Evolutionary conservation across 116 monocot genomes (phyloP).

Genomic region (Zostera marina): DNA sequence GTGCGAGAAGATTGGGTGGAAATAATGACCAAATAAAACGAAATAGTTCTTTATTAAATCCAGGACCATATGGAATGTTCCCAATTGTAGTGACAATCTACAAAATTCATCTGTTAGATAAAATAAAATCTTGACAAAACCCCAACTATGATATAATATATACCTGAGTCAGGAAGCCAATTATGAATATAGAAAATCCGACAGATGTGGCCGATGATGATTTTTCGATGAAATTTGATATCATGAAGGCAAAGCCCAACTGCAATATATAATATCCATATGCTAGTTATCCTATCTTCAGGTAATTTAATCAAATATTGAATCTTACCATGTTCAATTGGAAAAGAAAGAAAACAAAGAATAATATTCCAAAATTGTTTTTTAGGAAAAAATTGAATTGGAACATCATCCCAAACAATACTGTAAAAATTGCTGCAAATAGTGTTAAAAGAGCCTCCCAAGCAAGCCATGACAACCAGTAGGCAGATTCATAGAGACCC

Average conservation of each 20-base stretch:
- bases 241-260: slow-evolving; percentile 88
- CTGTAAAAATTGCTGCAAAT: slow-evolving; percentile 48
- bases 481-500: slow-evolving; percentile 89
- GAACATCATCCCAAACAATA: slow-evolving; percentile 90
- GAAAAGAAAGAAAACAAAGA: slow-evolving; percentile 80
- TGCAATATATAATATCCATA: slow-evolving; percentile 18
- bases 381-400: slow-evolving; percentile 82
- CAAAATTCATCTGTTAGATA: background rate
- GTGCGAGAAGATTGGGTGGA: slow-evolving; percentile 63
- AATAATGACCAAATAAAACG: slow-evolving; percentile 65
- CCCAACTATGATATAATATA: background rate
- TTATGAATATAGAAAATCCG: slow-evolving; percentile 78
- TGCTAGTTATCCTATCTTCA: background rate
- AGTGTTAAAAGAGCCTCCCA: slow-evolving; percentile 73
- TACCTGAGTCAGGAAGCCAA: slow-evolving; percentile 89
- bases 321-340: slow-evolving; percentile 73
- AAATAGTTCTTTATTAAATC: slow-evolving; percentile 12
- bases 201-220: slow-evolving; percentile 72
- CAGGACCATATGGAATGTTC: slow-evolving; percentile 32
- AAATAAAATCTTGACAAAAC: background rate
- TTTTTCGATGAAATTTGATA: slow-evolving; percentile 68
- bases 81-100: slow-evolving; percentile 82
- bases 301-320: background rate
- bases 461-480: slow-evolving; percentile 84
- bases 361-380: slow-evolving; percentile 60